Evolutionary conservation across 2,329 filamentous ascomycete genomes (phyloP), one percentile per base, ranked within the genome.

Genomic region (Myotisia sp.): DNA sequence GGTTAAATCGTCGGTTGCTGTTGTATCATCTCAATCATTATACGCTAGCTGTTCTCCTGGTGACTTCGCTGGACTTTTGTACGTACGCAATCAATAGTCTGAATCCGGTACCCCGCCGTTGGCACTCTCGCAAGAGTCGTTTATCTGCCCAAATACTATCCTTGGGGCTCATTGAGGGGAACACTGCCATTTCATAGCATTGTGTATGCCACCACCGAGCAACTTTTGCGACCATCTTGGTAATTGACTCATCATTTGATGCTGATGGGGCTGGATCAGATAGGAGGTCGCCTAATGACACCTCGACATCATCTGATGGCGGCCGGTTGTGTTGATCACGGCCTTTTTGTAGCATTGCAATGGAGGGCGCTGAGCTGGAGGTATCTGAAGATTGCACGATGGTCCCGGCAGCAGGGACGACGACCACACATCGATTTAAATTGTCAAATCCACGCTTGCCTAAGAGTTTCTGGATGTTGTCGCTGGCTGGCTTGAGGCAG

Each of bases 181-280:
- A 56, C 6, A 76, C 64, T 3, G 70, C 67, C 37, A 70, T 73
- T 58, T 94, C 87, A 54, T 94, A 95, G 63, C 87, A 94, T 34
- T 80, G 74, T 6, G 75, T 81, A 58, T 93, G 95, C 90, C 90
- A 98, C 84, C 87, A 95, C 27, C 90, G 71, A 2, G 85, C 87
- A 7, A 95, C 87, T 42, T 76, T 79, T 10, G 85, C 79, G 14
- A 95, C 85, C 68, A 92, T 92, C 50, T 83, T 86, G 9, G 84
- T 83, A 50, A 95, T 93, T 44, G 75, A 78, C 50, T 85, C 82
- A 45, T 93, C 84, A 14, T 79, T 78, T 9, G 70, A 64, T 0
- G 73, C 66, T 5, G 74, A 71, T n/a, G 75, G 68, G n/a, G 72
- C 70, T 22, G 76, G 68, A 43, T 83, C 76, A 19, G 68, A 74